These are phyloP conservation scores for Tolypocladium album DNA, from an alignment of 2,329 filamentous ascomycete genomes.

Conservation along the genomic window DNA sequence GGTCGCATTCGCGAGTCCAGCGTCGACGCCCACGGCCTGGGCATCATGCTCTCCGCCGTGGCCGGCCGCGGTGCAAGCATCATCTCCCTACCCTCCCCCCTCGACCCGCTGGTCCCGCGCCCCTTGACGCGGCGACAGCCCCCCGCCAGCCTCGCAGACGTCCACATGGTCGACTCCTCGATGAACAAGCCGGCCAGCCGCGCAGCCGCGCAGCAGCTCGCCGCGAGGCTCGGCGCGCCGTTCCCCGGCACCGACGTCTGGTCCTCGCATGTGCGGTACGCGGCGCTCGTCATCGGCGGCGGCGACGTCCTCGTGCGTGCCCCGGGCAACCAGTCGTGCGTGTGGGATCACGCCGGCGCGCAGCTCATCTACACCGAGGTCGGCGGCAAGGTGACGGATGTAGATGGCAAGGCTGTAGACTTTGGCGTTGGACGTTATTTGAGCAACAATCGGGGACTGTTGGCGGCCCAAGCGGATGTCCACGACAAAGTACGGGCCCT, in stretches of 20 bases:
- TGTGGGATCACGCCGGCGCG: constrained; percentile 47
- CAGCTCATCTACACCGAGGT: constrained; percentile 46
- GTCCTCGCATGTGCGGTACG: constrained; percentile 29
- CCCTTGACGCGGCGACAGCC: constrained; percentile 11
- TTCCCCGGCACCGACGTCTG: constrained; percentile 27
- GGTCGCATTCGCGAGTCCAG: constrained; percentile 23
- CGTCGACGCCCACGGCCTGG: constrained; percentile 21
- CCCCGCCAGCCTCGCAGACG: constrained; percentile 7
- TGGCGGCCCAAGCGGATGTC: constrained; percentile 32
- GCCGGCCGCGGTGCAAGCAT: constrained; percentile 18
- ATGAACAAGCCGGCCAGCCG: constrained; percentile 18
- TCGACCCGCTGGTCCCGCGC: constrained; percentile 8
- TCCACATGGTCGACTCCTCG: constrained; percentile 24
- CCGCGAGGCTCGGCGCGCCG: constrained; percentile 15
- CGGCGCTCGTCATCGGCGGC: constrained; percentile 24
- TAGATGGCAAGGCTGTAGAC: constrained; percentile 23
- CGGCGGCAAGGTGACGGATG: constrained; percentile 42
- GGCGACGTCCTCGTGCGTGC: constrained; percentile 23
- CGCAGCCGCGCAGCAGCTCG: constrained; percentile 18
- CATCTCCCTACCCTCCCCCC: constrained; percentile 11
- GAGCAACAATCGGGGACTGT: constrained; percentile 21
- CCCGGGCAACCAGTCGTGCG: constrained; percentile 15
- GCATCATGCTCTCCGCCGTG: constrained; percentile 23
- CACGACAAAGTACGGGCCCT: constrained; percentile 28
- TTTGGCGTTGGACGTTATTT: constrained; percentile 24